Conservation (phyloP, 164 flowering plant species). For the Annona squamosa region DNA sequence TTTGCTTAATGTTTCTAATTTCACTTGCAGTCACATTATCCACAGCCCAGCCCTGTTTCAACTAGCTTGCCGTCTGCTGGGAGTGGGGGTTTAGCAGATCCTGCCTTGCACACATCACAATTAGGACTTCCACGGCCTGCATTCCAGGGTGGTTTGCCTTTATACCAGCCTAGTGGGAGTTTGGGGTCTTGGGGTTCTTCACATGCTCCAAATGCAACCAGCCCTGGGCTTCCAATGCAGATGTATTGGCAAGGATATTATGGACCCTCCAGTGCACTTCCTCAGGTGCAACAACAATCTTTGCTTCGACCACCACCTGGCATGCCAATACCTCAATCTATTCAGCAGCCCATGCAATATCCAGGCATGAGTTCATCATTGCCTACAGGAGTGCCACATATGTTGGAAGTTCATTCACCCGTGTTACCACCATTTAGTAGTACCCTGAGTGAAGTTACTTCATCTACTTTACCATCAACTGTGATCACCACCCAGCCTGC, state of each 20-base stretch:
- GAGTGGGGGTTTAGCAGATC: slow-evolving; percentile 41
- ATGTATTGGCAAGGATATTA: slow-evolving; percentile 90
- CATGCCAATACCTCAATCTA: slow-evolving; percentile 47
- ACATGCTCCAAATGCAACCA: slow-evolving; percentile 51
- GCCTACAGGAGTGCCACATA: slow-evolving; percentile 30
- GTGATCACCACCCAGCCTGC: slow-evolving; percentile 38
- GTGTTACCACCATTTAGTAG: slow-evolving; percentile 30
- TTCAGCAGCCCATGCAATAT: slow-evolving; percentile 69
- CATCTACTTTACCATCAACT: slow-evolving; percentile 31
- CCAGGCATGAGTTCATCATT: slow-evolving; percentile 45
- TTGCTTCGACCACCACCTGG: slow-evolving; percentile 72
- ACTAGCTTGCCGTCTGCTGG: slow-evolving; percentile 55
- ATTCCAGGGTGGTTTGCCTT: slow-evolving; percentile 70
- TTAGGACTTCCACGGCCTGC: slow-evolving; percentile 52
- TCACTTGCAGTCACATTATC: slow-evolving; percentile 72
- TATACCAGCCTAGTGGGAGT: slow-evolving; percentile 72
- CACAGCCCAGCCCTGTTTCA: slow-evolving; percentile 46
- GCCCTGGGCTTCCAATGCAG: slow-evolving; percentile 56
- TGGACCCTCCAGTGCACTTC: slow-evolving; percentile 65
- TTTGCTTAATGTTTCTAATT: neutral
- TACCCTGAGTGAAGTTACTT: slow-evolving; percentile 24
- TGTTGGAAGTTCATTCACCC: slow-evolving; percentile 33
- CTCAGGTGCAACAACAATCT: slow-evolving; percentile 31
- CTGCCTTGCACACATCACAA: slow-evolving; percentile 39
- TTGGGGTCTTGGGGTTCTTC: slow-evolving; percentile 55